These are phyloP conservation scores for Tolypocladium guangdongense DNA, from an alignment of 2,329 filamentous ascomycete genomes.

Conservation along the genomic window DNA sequence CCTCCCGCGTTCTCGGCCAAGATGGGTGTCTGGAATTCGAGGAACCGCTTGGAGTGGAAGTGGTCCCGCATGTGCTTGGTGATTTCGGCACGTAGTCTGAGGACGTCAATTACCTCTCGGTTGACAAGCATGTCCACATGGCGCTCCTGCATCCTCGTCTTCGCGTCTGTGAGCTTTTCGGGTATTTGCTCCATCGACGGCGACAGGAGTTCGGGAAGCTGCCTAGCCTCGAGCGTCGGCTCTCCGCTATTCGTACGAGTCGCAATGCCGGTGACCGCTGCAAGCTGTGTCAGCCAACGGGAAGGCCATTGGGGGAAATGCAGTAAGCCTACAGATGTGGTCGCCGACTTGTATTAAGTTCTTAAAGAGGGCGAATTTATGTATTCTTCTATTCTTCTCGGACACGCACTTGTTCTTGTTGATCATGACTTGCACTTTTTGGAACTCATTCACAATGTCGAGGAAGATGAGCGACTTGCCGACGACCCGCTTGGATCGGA, in stretches of 20 bases:
- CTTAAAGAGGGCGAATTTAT: slow-evolving; percentile 48
- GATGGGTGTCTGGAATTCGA: slow-evolving; percentile 87
- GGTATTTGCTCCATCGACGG: slow-evolving; percentile 76
- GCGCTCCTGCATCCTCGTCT: slow-evolving; percentile 63
- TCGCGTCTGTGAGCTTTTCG: slow-evolving; percentile 54
- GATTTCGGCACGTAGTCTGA: slow-evolving; percentile 65
- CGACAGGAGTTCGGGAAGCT: slow-evolving; percentile 61
- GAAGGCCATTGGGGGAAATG: slow-evolving; percentile 10
- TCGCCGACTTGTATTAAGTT: slow-evolving; percentile 69
- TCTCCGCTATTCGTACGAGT: slow-evolving; percentile 63
- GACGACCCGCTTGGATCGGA: slow-evolving; percentile 58
- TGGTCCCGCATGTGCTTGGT: slow-evolving; percentile 64
- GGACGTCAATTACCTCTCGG: slow-evolving; percentile 51
- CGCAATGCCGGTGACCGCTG: slow-evolving; percentile 60
- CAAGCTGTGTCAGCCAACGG: slow-evolving; percentile 12
- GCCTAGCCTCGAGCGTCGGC: slow-evolving; percentile 58
- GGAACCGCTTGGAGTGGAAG: slow-evolving; percentile 60
- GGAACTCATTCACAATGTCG: slow-evolving; percentile 63
- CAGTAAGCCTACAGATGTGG: slow-evolving; percentile 56
- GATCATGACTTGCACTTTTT: slow-evolving; percentile 65
- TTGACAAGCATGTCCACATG: slow-evolving; percentile 84
- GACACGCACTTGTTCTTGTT: slow-evolving; percentile 44
- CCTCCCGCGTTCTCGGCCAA: slow-evolving; percentile 76
- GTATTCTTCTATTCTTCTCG: slow-evolving; percentile 20
- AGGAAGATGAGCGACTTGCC: slow-evolving; percentile 78